Evolutionary conservation across 2,329 filamentous ascomycete species (phyloP).

Genomic region (Penicillium verrucosum): DNA sequence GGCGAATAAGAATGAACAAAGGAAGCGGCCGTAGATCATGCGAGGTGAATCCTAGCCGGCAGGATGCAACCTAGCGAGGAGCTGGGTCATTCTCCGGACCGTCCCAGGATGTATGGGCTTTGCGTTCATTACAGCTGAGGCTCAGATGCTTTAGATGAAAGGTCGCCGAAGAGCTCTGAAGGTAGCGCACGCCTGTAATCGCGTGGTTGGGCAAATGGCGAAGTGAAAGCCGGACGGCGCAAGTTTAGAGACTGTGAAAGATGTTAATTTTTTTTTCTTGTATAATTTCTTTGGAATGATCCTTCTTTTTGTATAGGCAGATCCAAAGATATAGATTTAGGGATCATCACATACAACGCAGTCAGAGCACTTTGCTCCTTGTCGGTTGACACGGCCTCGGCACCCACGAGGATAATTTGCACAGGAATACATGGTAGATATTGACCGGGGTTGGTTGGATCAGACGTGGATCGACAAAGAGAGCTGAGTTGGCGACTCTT

Average conservation of each 20-base stretch:
- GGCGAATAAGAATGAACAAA: background rate
- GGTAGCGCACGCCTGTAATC: conserved; percentile 37
- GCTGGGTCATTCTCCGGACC: conserved; percentile 11
- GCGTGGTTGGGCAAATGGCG: conserved; percentile 41
- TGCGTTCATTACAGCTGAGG: conserved; percentile 17
- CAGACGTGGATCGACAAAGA: background rate
- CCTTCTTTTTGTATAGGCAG: background rate
- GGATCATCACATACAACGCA: conserved; percentile 42
- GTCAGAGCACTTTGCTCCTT: conserved; percentile 44
- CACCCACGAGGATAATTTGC: conserved; percentile 48
- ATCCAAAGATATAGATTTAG: background rate
- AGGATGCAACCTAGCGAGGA: conserved; percentile 1
- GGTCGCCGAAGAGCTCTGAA: conserved; percentile 33
- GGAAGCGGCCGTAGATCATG: conserved; percentile 5
- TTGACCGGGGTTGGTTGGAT: conserved; percentile 1
- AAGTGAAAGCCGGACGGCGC: conserved; percentile 38
- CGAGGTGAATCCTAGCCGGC: conserved; percentile 15
- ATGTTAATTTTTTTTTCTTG: conserved; percentile 4
- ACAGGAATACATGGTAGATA: conserved; percentile 45
- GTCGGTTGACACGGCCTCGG: conserved; percentile 45
- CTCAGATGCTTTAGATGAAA: conserved; percentile 22
- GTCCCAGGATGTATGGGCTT: background rate
- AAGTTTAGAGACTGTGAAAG: conserved; percentile 35
- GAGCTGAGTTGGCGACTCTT: background rate
- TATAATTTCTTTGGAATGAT: background rate